These are phyloP conservation scores for Jaltomata sinuosa DNA, from an alignment of 257 asterid species.

Conservation along the genomic window DNA sequence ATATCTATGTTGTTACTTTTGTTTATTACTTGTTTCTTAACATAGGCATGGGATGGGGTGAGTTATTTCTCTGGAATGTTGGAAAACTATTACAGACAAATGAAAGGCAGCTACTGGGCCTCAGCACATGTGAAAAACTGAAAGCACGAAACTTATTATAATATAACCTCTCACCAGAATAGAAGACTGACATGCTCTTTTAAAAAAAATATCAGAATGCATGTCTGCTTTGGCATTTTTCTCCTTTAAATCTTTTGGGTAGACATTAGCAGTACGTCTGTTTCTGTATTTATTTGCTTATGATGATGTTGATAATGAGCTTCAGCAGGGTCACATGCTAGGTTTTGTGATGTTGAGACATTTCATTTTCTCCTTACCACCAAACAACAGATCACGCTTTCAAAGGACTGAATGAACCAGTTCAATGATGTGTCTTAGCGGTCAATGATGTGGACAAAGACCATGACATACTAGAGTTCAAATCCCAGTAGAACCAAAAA, in stretches of 20 bases:
- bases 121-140: slow-evolving; percentile 17
- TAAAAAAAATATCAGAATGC: background rate
- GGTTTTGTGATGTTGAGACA: slow-evolving; percentile 8
- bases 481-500: background rate
- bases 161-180: background rate
- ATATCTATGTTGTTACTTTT: background rate
- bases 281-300: background rate
- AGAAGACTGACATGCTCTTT: slow-evolving; percentile 4
- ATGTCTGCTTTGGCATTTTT: slow-evolving; percentile 7
- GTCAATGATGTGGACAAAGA: background rate
- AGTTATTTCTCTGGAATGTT: background rate
- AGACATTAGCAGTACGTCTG: background rate
- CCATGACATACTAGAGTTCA: background rate
- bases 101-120: slow-evolving; percentile 5
- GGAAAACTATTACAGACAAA: background rate
- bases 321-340: slow-evolving; percentile 22
- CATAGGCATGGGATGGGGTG: background rate
- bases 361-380: background rate
- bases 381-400: background rate
- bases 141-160: background rate
- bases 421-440: background rate
- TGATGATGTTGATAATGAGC: background rate
- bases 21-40: background rate
- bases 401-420: background rate
- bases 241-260: background rate